These are phyloP conservation scores for Penicillium canariense DNA, from an alignment of 495 filamentous ascomycete genomes.

Conservation along the genomic window DNA sequence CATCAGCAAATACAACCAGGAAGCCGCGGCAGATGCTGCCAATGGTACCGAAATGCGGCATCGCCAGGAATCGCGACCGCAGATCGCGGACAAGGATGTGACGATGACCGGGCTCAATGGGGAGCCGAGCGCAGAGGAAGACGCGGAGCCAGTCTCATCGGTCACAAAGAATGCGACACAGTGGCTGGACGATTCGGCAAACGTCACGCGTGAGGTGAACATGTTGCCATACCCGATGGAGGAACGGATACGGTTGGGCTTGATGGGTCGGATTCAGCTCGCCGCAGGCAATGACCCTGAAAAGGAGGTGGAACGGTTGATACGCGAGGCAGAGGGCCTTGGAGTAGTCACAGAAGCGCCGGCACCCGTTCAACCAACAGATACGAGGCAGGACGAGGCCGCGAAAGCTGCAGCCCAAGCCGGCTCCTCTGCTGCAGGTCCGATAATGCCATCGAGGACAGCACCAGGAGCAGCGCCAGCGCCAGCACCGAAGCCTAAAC, in stretches of 20 bases:
- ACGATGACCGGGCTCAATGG: conserved; percentile 33
- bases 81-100: conserved; percentile 25
- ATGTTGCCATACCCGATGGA: conserved; percentile 49
- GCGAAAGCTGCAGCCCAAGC: conserved; percentile 38
- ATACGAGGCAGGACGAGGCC: conserved; percentile 33
- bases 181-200: conserved; percentile 48
- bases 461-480: conserved; percentile 21
- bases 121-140: conserved; percentile 13
- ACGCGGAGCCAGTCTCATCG: conserved; percentile 37
- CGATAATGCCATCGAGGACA: conserved; percentile 15
- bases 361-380: conserved; percentile 16
- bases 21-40: conserved; percentile 46
- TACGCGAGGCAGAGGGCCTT: conserved; percentile 41
- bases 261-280: conserved; percentile 48
- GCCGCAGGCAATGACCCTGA: conserved; percentile 38
- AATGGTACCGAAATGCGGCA: conserved; percentile 19
- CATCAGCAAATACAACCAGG: conserved; percentile 49
- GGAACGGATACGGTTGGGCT: conserved; percentile 47
- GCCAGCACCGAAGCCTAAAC: conserved; percentile 37
- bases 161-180: conserved; percentile 45
- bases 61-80: conserved; percentile 15
- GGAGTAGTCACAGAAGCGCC: conserved; percentile 33
- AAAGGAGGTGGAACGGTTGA: conserved; percentile 42
- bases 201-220: conserved; percentile 42
- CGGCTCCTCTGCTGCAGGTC: conserved; percentile 27